Evolutionary conservation across 495 filamentous ascomycete species (phyloP).

Genomic region (Lophiostoma macrostomum): DNA sequence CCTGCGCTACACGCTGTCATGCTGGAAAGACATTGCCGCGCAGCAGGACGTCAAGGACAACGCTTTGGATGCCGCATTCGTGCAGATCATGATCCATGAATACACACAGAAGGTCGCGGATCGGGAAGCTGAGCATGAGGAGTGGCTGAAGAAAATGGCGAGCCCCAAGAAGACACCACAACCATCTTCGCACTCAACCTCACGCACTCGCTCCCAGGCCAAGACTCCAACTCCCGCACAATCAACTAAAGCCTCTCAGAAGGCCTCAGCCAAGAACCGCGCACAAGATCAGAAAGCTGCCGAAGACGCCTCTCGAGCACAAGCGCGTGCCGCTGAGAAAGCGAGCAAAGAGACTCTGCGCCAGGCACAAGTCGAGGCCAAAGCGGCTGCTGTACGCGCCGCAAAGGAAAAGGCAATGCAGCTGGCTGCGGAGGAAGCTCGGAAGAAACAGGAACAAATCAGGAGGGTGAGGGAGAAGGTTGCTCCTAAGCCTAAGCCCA

Average conservation of each 20-base stretch:
- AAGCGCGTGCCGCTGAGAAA: slow-evolving; percentile 1
- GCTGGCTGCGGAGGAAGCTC: not conserved
- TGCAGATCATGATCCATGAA: slow-evolving; percentile 1
- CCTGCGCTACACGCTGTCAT: slow-evolving; percentile 2
- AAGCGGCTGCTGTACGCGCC: not conserved
- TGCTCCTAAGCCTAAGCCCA: no score
- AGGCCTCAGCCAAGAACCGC: not conserved
- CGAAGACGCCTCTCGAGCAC: not conserved
- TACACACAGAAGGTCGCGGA: slow-evolving; percentile 7
- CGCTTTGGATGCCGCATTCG: not conserved
- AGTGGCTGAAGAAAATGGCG: slow-evolving; percentile 8
- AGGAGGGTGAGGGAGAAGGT: slow-evolving; percentile 5
- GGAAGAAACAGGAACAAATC: slow-evolving; percentile 2
- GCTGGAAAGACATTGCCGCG: slow-evolving; percentile 7
- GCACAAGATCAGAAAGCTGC: not conserved
- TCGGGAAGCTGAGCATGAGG: slow-evolving; percentile 1
- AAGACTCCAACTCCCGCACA: not conserved
- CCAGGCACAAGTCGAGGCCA: slow-evolving; percentile 1
- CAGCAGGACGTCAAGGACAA: not conserved
- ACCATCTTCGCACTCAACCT: not conserved
- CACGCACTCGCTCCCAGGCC: not conserved
- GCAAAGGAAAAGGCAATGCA: slow-evolving; percentile 8
- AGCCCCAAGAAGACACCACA: not conserved
- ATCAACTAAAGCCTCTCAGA: not conserved
- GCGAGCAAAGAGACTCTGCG: not conserved